These are phyloP conservation scores for Cystofilobasidium ferigula DNA, from an alignment of 768 basidiomycete species.

Conservation along the genomic window DNA sequence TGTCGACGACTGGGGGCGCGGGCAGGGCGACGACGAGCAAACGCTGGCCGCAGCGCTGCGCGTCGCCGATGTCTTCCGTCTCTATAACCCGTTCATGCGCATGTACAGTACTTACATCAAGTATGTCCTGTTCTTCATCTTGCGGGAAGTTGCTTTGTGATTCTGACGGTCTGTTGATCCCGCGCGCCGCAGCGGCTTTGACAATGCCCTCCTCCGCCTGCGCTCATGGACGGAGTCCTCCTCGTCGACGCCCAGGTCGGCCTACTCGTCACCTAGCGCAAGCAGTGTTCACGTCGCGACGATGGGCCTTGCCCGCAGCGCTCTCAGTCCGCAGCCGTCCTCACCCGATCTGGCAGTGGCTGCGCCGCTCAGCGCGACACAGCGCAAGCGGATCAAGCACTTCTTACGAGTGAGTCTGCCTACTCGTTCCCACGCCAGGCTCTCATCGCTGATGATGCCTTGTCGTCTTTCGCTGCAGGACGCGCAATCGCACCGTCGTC, in stretches of 20 bases:
- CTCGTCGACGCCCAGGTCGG: neutral
- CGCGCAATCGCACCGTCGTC: constrained; percentile 69
- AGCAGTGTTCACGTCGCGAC: constrained; percentile 40
- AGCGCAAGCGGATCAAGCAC: constrained; percentile 73
- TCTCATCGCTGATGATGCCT: neutral
- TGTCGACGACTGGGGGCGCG: constrained; percentile 54
- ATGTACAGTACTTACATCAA: constrained; percentile 99
- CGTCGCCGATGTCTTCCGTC: constrained; percentile 79
- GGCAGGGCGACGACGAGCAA: constrained; percentile 58
- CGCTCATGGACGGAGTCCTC: constrained; percentile 61
- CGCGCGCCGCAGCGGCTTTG: constrained; percentile 61
- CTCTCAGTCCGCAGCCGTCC: neutral
- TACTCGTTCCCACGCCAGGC: no score
- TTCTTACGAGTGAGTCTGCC: constrained; percentile 52
- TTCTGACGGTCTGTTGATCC: constrained; percentile 6
- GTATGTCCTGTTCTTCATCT: constrained; percentile 43
- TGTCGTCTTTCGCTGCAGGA: constrained; percentile 44
- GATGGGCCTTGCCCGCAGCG: constrained; percentile 13
- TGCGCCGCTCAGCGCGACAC: constrained; percentile 52
- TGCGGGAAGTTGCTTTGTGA: constrained; percentile 19
- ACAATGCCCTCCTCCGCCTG: constrained; percentile 77
- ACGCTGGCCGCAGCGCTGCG: constrained; percentile 64
- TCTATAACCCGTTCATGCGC: constrained; percentile 93
- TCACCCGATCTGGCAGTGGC: neutral
- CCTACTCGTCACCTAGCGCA: constrained; percentile 44